A percentile compares a stretch with the other conserved stretches of the same genome.
Conservation (phyloP, 2,329 filamentous ascomycete genomes). For the Bipolaris gigantea region DNA sequence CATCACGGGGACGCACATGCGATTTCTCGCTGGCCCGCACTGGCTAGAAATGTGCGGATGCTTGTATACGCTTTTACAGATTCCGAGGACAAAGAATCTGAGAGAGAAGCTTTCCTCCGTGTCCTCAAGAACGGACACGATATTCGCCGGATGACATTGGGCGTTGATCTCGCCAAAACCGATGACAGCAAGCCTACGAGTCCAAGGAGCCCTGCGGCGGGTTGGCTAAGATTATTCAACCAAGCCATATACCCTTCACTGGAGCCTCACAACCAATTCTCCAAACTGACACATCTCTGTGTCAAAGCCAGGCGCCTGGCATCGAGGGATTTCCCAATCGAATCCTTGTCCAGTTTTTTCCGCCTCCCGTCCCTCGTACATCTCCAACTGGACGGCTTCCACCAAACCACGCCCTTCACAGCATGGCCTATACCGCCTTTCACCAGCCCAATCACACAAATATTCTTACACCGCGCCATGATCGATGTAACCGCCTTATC, state of each 20-base stretch:
- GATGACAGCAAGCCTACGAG: background rate
- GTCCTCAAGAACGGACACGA: background rate
- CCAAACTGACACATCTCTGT: background rate
- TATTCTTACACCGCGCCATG: background rate
- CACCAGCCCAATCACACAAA: constrained; percentile 1
- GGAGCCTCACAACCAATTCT: background rate
- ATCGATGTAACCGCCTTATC: constrained; percentile 5
- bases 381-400: background rate
- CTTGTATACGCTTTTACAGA: background rate
- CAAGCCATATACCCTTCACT: background rate
- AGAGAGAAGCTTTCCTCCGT: background rate
- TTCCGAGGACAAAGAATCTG: rapidly evolving
- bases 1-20: background rate
- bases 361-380: constrained; percentile 4
- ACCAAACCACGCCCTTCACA: constrained; percentile 1
- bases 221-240: constrained; percentile 3
- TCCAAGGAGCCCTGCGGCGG: background rate
- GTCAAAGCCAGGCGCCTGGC: background rate
- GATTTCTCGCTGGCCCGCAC: background rate
- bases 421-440: constrained; percentile 6
- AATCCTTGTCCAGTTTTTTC: constrained; percentile 1
- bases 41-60: background rate
- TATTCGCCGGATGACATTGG: background rate
- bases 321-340: background rate
- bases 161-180: background rate